Evolutionary conservation across 2,329 filamentous ascomycete genomes (phyloP).

Genomic region (Aureobasidium melanogenum): DNA sequence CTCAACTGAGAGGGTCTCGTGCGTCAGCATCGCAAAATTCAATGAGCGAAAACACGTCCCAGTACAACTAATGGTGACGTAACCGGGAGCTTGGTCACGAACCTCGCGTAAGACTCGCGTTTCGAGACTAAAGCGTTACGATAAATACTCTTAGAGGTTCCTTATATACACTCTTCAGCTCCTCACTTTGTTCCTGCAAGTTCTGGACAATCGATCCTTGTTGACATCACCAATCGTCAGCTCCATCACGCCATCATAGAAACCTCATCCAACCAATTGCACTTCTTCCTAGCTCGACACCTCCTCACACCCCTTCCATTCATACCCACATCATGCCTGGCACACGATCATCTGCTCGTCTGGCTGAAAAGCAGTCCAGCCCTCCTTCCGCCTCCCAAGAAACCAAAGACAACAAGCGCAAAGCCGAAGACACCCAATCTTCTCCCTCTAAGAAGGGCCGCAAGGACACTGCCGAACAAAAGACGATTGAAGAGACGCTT

Average conservation of each 20-base stretch:
- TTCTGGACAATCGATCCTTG: not conserved
- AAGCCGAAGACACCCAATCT: slow-evolving; percentile 24
- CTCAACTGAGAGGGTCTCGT: slow-evolving; percentile 8
- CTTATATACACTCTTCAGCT: slow-evolving; percentile 12
- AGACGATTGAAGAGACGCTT: slow-evolving; percentile 45
- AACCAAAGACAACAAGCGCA: slow-evolving; percentile 22
- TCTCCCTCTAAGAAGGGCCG: slow-evolving; percentile 32
- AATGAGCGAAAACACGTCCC: not conserved
- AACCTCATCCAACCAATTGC: not conserved
- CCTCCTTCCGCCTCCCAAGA: slow-evolving; percentile 14
- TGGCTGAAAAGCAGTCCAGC: slow-evolving; percentile 17
- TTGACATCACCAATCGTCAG: slow-evolving; percentile 8
- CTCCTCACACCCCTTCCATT: not conserved
- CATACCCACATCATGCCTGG: slow-evolving; percentile 20
- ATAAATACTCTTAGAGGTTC: slow-evolving; percentile 11
- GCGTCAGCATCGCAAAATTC: slow-evolving; percentile 3
- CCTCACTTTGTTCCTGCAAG: not conserved
- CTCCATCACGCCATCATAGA: not conserved
- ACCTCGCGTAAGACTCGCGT: slow-evolving; percentile 2
- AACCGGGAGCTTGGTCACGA: not conserved
- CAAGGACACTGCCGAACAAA: slow-evolving; percentile 35
- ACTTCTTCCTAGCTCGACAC: not conserved
- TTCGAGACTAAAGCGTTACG: slow-evolving; percentile 7
- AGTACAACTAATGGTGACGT: not conserved
- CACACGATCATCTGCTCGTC: slow-evolving; percentile 23